Conservation (phyloP, 768 basidiomycete species). For the Suillus subluteus region DNA sequence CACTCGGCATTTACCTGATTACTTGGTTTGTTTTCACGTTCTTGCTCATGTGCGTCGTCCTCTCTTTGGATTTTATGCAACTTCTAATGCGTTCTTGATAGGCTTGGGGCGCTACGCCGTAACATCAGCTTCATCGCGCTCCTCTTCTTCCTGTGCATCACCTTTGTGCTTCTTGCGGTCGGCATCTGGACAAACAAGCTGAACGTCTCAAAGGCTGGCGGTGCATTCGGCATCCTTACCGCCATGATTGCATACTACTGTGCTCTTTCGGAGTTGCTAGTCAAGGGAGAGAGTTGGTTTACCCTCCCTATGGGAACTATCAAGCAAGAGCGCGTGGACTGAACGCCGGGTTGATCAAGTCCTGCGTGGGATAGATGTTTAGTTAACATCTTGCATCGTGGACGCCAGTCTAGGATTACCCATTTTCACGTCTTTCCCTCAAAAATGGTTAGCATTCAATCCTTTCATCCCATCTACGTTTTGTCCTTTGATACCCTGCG, state of each 20-base stretch:
- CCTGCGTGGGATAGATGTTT: neutral
- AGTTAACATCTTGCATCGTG: neutral
- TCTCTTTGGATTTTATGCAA: neutral
- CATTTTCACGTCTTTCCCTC: neutral
- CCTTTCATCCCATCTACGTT: neutral
- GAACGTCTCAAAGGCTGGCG: conserved; percentile 41
- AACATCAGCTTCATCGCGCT: conserved; percentile 53
- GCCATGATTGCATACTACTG: conserved; percentile 51
- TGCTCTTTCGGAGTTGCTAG: conserved; percentile 46
- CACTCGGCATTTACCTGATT: conserved; percentile 74
- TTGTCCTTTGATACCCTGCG: neutral
- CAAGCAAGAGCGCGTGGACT: conserved; percentile 13
- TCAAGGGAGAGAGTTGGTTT: conserved; percentile 42
- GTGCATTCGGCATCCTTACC: conserved; percentile 48
- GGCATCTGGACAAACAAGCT: conserved; percentile 38
- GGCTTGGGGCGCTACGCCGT: conserved; percentile 53
- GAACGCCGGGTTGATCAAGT: neutral
- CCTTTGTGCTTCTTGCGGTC: conserved; percentile 51
- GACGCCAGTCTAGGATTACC: conserved; percentile 1
- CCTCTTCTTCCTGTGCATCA: conserved; percentile 56
- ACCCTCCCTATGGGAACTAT: conserved; percentile 42
- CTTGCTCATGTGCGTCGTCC: conserved; percentile 59
- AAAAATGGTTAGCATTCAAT: conserved; percentile 4
- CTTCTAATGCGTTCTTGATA: conserved; percentile 23
- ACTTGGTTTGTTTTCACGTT: conserved; percentile 77